These are phyloP conservation scores for Penicillium verrucosum DNA, from an alignment of 2,329 filamentous ascomycete species.

Conservation along the genomic window DNA sequence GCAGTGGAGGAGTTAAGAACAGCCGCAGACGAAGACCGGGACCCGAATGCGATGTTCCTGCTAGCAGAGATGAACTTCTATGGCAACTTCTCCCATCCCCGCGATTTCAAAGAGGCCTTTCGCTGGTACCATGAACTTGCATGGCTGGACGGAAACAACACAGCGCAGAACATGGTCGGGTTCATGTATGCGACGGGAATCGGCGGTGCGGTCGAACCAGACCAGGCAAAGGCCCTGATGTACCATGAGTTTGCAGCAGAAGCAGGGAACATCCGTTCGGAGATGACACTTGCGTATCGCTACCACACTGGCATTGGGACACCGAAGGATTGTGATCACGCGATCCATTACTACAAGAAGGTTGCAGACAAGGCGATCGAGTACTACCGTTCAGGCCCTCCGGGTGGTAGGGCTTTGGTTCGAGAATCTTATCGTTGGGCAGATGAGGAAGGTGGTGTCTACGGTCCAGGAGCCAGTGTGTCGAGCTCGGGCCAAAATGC, in stretches of 20 bases:
- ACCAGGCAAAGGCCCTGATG: constrained; percentile 87
- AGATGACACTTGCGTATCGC: constrained; percentile 91
- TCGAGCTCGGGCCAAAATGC: constrained; percentile 83
- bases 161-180: constrained; percentile 92
- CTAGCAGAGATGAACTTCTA: constrained; percentile 96
- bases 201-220: constrained; percentile 71
- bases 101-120: constrained; percentile 76
- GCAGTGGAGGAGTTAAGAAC: constrained; percentile 59
- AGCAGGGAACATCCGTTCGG: constrained; percentile 74
- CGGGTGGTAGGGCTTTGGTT: constrained; percentile 75
- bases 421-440: constrained; percentile 80
- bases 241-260: constrained; percentile 94
- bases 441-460: constrained; percentile 87
- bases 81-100: constrained; percentile 85
- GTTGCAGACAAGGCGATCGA: constrained; percentile 90
- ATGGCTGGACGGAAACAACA: constrained; percentile 74
- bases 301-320: constrained; percentile 83
- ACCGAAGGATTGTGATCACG: constrained; percentile 78
- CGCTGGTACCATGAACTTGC: constrained; percentile 77
- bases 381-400: constrained; percentile 85
- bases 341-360: constrained; percentile 83
- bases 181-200: constrained; percentile 95
- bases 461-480: constrained; percentile 90
- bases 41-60: constrained; percentile 79
- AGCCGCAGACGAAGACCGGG: constrained; percentile 53